These are phyloP conservation scores for Emmonsia crescens DNA, from an alignment of 2,329 filamentous ascomycete genomes.

Conservation along the genomic window DNA sequence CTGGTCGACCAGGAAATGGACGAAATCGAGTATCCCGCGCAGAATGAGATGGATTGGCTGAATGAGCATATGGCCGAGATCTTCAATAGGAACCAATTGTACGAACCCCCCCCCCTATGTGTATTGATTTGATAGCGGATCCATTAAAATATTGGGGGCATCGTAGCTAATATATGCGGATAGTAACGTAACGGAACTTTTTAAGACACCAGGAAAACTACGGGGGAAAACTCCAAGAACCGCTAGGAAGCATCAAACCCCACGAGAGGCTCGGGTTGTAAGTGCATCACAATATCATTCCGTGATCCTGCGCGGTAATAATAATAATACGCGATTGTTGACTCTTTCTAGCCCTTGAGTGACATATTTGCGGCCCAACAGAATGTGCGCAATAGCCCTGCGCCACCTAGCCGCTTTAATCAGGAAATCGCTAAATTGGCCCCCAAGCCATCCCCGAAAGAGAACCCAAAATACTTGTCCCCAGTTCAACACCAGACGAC, in stretches of 20 bases:
- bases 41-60: constrained; percentile 94
- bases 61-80: constrained; percentile 98
- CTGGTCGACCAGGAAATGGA: constrained; percentile 75
- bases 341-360: constrained; percentile 32
- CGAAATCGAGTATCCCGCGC: constrained; percentile 83
- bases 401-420: constrained; percentile 25
- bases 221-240: constrained; percentile 40
- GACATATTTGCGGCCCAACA: constrained; percentile 38
- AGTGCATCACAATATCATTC: constrained; percentile 13
- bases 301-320: not conserved
- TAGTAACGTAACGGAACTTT: constrained; percentile 87
- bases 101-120: constrained; percentile 26
- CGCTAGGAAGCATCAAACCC: constrained; percentile 25
- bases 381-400: constrained; percentile 23
- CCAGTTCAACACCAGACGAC: constrained; percentile 28
- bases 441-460: constrained; percentile 10
- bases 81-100: constrained; percentile 80
- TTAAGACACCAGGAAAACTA: constrained; percentile 55
- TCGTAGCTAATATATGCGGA: constrained; percentile 4
- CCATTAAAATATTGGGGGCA: not conserved
- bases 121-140: constrained; percentile 4
- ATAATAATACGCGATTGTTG: constrained; percentile 3
- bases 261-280: constrained; percentile 30
- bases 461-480: constrained; percentile 14
- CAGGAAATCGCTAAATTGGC: constrained; percentile 26